Evolutionary conservation across 2,329 filamentous ascomycete genomes (phyloP).

Genomic region (Pseudogymnoascus sp.): DNA sequence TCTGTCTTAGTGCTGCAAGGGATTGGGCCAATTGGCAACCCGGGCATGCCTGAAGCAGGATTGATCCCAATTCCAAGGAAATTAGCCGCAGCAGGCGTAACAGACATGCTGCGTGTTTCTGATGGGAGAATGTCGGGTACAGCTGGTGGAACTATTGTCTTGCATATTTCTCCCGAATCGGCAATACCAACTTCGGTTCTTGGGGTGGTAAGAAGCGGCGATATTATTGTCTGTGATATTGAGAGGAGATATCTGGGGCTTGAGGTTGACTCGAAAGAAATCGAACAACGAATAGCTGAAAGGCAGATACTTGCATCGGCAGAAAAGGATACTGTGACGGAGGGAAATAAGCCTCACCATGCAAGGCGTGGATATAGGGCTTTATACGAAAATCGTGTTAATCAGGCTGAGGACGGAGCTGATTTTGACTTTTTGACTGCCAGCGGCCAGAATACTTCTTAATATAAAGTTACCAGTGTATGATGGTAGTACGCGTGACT

Average conservation of each 20-base stretch:
- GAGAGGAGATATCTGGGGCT: slow-evolving; percentile 35
- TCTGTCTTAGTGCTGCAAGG: slow-evolving; percentile 40
- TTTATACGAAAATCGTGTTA: slow-evolving; percentile 50
- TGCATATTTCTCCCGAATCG: slow-evolving; percentile 46
- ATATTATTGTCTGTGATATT: slow-evolving; percentile 39
- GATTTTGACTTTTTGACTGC: slow-evolving; percentile 56
- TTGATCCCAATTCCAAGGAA: slow-evolving; percentile 43
- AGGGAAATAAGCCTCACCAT: slow-evolving; percentile 22
- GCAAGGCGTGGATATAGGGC: slow-evolving; percentile 48
- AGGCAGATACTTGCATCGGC: slow-evolving; percentile 16
- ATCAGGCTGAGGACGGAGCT: slow-evolving; percentile 49
- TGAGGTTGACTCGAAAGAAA: slow-evolving; percentile 22
- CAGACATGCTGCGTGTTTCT: slow-evolving; percentile 44
- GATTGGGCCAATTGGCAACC: slow-evolving; percentile 43
- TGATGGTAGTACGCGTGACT: too few relatives aligned
- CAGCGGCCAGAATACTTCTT: slow-evolving; percentile 25
- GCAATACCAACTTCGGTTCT: slow-evolving; percentile 38
- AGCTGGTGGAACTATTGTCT: slow-evolving; percentile 44
- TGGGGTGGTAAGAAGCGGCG: slow-evolving; percentile 40
- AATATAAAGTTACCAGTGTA: slow-evolving; percentile 33
- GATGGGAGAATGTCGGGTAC: slow-evolving; percentile 49
- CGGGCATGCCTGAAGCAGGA: slow-evolving; percentile 45
- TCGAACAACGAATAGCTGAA: slow-evolving; percentile 14
- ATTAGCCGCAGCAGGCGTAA: slow-evolving; percentile 37
- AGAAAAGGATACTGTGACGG: slow-evolving; percentile 15